These are phyloP conservation scores for Cantharellus cinnabarinus DNA, from an alignment of 768 basidiomycete species.

Conservation along the genomic window DNA sequence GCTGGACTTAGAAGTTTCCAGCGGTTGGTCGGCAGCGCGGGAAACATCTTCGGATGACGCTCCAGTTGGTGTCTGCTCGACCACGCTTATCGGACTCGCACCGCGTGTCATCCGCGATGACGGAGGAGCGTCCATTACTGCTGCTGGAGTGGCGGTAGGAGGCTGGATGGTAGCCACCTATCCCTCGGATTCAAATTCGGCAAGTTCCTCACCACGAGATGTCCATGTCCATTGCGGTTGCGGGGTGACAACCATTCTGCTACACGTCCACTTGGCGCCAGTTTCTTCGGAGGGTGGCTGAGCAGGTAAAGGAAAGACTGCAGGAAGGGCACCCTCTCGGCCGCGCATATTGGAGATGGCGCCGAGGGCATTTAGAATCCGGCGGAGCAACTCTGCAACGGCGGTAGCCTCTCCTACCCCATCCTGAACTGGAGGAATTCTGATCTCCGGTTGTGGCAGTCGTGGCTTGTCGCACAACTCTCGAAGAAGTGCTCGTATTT, in stretches of 20 bases:
- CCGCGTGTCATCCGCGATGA: not conserved
- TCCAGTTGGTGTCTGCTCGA: not conserved
- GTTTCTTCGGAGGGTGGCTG: not conserved
- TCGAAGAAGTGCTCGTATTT: constrained; percentile 39
- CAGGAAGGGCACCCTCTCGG: not conserved
- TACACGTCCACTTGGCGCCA: not conserved
- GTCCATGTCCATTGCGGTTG: not conserved
- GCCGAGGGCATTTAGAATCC: constrained; percentile 3
- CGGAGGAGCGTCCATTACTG: not conserved
- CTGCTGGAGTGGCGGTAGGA: not conserved
- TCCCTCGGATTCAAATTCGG: no score
- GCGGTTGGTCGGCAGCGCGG: not conserved
- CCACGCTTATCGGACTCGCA: not conserved
- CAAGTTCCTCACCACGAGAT: not conserved
- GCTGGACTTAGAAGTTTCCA: not conserved
- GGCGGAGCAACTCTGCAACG: not conserved
- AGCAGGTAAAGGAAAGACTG: not conserved
- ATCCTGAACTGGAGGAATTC: not conserved
- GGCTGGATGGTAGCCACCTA: not conserved
- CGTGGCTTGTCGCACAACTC: constrained; percentile 33
- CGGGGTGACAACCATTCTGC: not conserved
- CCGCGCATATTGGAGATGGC: not conserved
- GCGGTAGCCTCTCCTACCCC: not conserved
- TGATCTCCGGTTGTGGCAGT: not conserved
- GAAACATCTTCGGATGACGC: not conserved